Conservation (phyloP, 495 filamentous ascomycete genomes). For the Trichoderma erinaceum region DNA sequence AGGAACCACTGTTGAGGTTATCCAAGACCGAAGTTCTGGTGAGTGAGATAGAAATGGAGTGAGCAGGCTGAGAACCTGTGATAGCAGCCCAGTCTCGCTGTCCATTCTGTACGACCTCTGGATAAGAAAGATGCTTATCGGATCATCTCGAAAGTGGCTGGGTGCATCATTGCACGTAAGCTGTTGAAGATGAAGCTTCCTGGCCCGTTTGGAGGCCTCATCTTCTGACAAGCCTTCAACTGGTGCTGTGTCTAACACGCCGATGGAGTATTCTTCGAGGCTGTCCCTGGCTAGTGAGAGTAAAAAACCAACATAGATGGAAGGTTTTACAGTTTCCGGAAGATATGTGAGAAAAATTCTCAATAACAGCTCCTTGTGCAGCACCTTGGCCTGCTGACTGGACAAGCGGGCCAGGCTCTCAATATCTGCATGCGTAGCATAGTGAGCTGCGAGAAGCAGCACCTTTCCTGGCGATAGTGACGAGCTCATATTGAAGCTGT, state of each 20-base stretch:
- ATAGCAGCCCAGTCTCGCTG: slow-evolving; percentile 66
- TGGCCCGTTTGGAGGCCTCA: slow-evolving; percentile 62
- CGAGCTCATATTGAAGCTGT: slow-evolving; percentile 31
- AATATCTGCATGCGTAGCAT: slow-evolving; percentile 53
- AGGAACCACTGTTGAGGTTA: slow-evolving; percentile 72
- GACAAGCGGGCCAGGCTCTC: slow-evolving; percentile 55
- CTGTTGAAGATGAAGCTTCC: slow-evolving; percentile 62
- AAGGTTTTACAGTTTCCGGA: slow-evolving; percentile 67
- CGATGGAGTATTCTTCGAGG: slow-evolving; percentile 25
- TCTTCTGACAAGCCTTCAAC: slow-evolving; percentile 57
- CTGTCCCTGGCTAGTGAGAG: slow-evolving; percentile 46
- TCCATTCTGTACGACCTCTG: slow-evolving; percentile 73
- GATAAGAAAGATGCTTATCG: slow-evolving; percentile 64
- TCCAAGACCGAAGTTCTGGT: slow-evolving; percentile 61
- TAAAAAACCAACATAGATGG: slow-evolving; percentile 55
- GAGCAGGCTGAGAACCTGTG: slow-evolving; percentile 64
- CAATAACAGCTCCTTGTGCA: slow-evolving; percentile 62
- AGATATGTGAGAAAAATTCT: slow-evolving; percentile 81
- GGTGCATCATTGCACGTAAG: slow-evolving; percentile 47
- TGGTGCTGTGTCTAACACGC: slow-evolving; percentile 50
- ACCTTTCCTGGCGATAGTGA: slow-evolving; percentile 54
- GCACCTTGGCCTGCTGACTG: slow-evolving; percentile 46
- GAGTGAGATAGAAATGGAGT: slow-evolving; percentile 68
- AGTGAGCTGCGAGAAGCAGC: slow-evolving; percentile 57
- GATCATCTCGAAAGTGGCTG: slow-evolving; percentile 43